Evolutionary conservation across 2,329 filamentous ascomycete species (phyloP).

Genomic region (Davidsoniella virescens): DNA sequence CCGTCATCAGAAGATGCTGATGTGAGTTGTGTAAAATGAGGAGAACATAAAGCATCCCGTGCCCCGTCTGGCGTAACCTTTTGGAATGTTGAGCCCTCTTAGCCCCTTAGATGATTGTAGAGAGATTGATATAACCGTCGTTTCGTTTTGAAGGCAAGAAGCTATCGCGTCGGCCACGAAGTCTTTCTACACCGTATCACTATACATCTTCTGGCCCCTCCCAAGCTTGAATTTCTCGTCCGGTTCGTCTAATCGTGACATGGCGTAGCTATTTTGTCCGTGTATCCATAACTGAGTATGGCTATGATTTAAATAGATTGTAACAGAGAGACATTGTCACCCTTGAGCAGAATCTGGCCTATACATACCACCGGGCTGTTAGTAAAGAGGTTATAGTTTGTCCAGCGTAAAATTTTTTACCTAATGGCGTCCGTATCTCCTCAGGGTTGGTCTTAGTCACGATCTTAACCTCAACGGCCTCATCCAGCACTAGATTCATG

Average conservation of each 20-base stretch:
- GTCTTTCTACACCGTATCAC: neutral
- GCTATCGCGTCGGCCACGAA: no score
- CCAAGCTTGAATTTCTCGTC: neutral
- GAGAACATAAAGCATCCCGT: no score
- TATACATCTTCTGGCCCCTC: neutral
- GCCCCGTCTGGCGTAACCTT: no score
- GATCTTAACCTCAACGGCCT: conserved; percentile 82
- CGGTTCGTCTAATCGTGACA: neutral
- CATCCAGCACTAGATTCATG: conserved; percentile 95
- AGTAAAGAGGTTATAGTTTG: neutral
- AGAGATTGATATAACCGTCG: no score
- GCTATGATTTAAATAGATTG: conserved; percentile 24
- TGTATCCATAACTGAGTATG: neutral
- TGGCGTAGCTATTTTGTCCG: neutral
- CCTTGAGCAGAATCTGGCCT: conserved; percentile 78
- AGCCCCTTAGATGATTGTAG: no score
- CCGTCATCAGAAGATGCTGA: no score
- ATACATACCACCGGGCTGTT: conserved; percentile 16
- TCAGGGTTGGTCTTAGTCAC: conserved; percentile 61
- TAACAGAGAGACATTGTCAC: conserved; percentile 75
- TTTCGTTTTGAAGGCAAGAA: no score
- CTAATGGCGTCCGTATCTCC: conserved; percentile 62
- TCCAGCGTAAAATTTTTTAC: conserved; percentile 30
- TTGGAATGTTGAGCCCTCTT: no score
- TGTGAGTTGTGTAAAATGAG: no score